Evolutionary conservation across 1,139 yeast genomes (phyloP), one percentile per base, ranked within the genome.

Genomic region (Candida sp.): DNA sequence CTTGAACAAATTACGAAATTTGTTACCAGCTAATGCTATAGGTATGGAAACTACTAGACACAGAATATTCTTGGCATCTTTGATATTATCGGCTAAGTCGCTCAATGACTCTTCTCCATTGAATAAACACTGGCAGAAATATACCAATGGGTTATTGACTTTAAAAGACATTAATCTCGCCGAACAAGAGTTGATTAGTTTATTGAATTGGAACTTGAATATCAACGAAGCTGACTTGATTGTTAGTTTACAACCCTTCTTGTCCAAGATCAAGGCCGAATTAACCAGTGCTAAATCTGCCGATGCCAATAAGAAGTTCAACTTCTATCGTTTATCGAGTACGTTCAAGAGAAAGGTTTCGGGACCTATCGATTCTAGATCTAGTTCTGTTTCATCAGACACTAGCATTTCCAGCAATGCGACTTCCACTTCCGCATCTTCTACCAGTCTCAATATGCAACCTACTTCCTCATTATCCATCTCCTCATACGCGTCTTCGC

Each of bases 41-140:
- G 98, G 98, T 22, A 88, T 91, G 79, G 89, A 88, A 53, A 88
- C 97, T 45, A 90, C 98, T 4, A 81, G 95, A 60, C 98, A 93
- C 68, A 77, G 98, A 49, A 87, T 93, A 47, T 91, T 93, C 53
- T 71, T 93, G 45, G 96, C 97, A 0, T 81, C 96, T 37, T 74
- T 93, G 49, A 87, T 93, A 43, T 71, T 93, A 48, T 87, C 96
- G 34, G 97, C 98, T 22, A 93, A 93, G 68, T 84, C 84, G 50
- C 77, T 91, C 51, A 93, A 93, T 64, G 99, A 93, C 68, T 84
- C 96, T 3, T 84, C 95, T 19, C 99, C 98, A 41, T 78, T 91
- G 63, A 93, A 93, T 68, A 90, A 86, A 66, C 97, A 91, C 70
- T 93, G 99, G 99, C 85, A 96, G 12, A 77, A 80, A 48, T 91